Evolutionary conservation across 2,329 filamentous ascomycete genomes (phyloP).

Genomic region (Knufia petricola): DNA sequence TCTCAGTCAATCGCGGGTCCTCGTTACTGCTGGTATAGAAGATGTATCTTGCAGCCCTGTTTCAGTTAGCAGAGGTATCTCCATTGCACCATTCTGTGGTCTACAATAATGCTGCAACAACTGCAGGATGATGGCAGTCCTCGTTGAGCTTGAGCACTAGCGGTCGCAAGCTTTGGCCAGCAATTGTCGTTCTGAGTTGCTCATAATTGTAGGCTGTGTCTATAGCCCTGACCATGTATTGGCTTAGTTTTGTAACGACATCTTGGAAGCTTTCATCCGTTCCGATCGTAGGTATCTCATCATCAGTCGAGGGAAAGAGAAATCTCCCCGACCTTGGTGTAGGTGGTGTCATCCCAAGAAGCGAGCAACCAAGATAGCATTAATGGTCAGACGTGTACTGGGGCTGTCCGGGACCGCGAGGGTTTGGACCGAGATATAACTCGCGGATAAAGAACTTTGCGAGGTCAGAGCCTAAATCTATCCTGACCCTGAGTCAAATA

Average conservation of each 20-base stretch:
- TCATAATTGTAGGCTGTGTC: conserved; percentile 37
- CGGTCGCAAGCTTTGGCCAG: conserved; percentile 30
- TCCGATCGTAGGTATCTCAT: conserved; percentile 33
- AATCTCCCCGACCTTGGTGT: conserved; percentile 19
- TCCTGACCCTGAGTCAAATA: too few species aligned
- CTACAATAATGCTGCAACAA: conserved; percentile 44
- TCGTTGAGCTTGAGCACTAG: conserved; percentile 32
- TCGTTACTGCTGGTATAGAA: conserved; percentile 42
- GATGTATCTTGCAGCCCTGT: conserved; percentile 48
- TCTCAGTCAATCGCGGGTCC: conserved; percentile 47
- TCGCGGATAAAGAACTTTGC: too few species aligned
- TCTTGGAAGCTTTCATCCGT: conserved; percentile 31
- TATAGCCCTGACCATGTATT: conserved; percentile 33
- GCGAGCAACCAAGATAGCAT: too few species aligned
- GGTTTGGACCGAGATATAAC: too few species aligned
- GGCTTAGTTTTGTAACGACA: conserved; percentile 34
- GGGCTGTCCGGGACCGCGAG: too few species aligned
- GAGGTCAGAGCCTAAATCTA: too few species aligned
- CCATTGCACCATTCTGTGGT: conserved; percentile 18
- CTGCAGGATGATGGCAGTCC: conserved; percentile 34
- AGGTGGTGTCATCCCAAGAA: conserved; percentile 13
- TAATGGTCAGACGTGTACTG: too few species aligned
- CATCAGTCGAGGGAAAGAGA: conserved; percentile 19
- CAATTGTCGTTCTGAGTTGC: conserved; percentile 32
- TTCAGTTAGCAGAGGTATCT: neutral